Base-by-base conservation (phyloP, 1,139 yeast genomes). In the Hemisphaericaspora xylanilytica region DNA sequence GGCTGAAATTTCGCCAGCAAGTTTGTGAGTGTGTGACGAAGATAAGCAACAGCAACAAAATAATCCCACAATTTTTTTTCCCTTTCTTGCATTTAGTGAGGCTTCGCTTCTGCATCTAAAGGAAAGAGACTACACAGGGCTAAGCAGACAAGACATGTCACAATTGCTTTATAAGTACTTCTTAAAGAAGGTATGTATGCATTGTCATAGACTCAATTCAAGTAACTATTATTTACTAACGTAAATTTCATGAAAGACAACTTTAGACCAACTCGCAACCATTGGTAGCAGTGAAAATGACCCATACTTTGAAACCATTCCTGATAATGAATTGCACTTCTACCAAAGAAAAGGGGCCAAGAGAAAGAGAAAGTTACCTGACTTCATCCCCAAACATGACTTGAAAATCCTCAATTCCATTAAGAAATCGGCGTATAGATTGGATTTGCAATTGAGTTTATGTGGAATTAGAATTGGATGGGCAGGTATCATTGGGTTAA, bases 381-480 rank as follows among this genome's bases (percentile, higher is more conserved):
- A 62, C 9, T 77, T 78, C 21, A 65, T 84, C 12, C 78, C 85
- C 0, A 53, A 56, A 10, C 56, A 74, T 29, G 92, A 85, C 49
- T 61, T 68, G 40, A 65, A 67, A 39, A 60, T 82, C 2, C 59
- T 85, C 46, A 67, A 70, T 38, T 66, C 73, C 13, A 80, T 83
- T 27, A 72, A 79, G 50, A 65, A 78, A 35, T 67, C 78, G 41
- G 90, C 86, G 2, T 82, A 83, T 53, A 66, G 80, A 36, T 60
- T 83, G 46, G 95, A 85, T 53, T 70, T 81, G 54, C 72, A 74
- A 42, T 74, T 84, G 56, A 70, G 75, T 40, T 42, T 81, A 33
- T 78, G 85, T 55, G 92, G 94, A 0, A 53, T 80, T 20, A 63
- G 86, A 33, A 52, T 82, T 28, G 95, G 95, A 2, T 82, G 88